phyloP scores from a whole-genome alignment of 345 rosid genomes.

The Kandelia obovata region DNA sequence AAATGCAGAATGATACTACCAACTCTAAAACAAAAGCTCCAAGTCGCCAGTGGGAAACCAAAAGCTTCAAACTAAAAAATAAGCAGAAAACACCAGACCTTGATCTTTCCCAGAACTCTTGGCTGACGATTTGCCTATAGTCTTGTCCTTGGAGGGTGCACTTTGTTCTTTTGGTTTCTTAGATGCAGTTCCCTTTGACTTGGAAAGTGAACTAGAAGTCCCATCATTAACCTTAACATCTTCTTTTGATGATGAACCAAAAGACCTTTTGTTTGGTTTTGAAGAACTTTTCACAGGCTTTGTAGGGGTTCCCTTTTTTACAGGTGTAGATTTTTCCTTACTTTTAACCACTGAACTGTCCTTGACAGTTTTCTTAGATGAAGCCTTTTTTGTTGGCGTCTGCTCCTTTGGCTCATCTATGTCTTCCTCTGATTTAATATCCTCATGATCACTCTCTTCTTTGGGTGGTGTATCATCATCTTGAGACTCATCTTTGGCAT shows the following conservation, averaged over 20 bases:
- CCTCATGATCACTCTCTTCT: conserved; percentile 54
- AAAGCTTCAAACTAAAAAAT: conserved; percentile 10
- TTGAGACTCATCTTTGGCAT: conserved; percentile 41
- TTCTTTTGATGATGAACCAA: conserved; percentile 45
- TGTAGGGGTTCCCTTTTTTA: conserved; percentile 37
- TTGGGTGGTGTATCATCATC: conserved; percentile 40
- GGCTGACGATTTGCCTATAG: conserved; percentile 12
- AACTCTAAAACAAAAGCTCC: neutral
- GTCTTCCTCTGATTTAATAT: conserved; percentile 53
- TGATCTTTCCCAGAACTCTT: conserved; percentile 55
- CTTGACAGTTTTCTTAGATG: conserved; percentile 42
- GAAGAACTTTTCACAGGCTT: conserved; percentile 41
- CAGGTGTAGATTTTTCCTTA: conserved; percentile 41
- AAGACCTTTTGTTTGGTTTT: conserved; percentile 47
- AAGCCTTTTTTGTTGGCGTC: conserved; percentile 36
- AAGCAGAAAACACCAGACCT: conserved; percentile 39
- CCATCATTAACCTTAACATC: conserved; percentile 28
- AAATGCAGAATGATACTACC: neutral
- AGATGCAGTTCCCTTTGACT: conserved; percentile 41
- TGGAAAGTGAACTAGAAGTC: conserved; percentile 33
- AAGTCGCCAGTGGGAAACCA: neutral
- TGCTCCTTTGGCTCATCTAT: conserved; percentile 41
- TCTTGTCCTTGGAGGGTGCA: conserved; percentile 48
- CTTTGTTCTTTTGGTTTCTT: conserved; percentile 39
- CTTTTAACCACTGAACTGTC: conserved; percentile 43